phyloP scores from a whole-genome alignment of 495 filamentous ascomycete species.

The Pseudevernia furfuracea region DNA sequence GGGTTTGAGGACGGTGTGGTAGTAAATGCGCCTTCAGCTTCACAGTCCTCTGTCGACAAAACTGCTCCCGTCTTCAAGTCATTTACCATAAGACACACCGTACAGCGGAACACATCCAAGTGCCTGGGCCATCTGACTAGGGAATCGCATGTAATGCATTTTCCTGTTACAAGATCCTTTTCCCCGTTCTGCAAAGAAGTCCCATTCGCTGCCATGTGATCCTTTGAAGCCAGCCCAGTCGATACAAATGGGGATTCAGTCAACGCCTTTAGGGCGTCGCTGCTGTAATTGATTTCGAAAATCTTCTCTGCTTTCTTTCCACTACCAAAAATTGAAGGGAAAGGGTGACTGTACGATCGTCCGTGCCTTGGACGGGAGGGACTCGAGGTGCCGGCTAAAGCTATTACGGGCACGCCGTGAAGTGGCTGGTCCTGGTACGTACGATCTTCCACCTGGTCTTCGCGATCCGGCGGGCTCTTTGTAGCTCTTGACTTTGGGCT shows the following conservation, averaged over 20 bases:
- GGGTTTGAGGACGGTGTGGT: conserved; percentile 19
- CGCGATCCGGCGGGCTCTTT: conserved; percentile 1
- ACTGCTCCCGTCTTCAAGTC: conserved; percentile 53
- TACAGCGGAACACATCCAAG: conserved; percentile 70
- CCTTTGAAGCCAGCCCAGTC: conserved; percentile 1
- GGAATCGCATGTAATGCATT: conserved; percentile 76
- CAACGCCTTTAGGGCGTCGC: conserved; percentile 17
- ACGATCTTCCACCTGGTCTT: conserved; percentile 15
- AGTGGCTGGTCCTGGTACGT: conserved; percentile 26
- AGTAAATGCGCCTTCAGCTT: conserved; percentile 23
- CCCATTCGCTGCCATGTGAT: conserved; percentile 31
- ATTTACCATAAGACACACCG: conserved; percentile 79
- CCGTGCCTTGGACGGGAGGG: conserved; percentile 32
- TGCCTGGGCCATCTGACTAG: conserved; percentile 76
- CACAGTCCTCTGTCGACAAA: conserved; percentile 14
- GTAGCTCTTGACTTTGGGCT: conserved; percentile 10
- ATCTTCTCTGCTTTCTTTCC: conserved; percentile 48
- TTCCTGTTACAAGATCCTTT: conserved; percentile 53
- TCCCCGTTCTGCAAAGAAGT: conserved; percentile 26
- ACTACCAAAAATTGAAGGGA: conserved; percentile 52
- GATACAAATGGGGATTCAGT: neutral
- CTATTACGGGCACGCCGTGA: conserved; percentile 29
- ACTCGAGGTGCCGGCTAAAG: conserved; percentile 16
- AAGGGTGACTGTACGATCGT: conserved; percentile 71
- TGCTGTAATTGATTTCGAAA: conserved; percentile 34